A percentile compares a stretch with the other conserved stretches of the same genome.
These are phyloP conservation scores for Dipteronia sinensis DNA, from an alignment of 345 rosid genomes.

Conservation along the genomic window DNA sequence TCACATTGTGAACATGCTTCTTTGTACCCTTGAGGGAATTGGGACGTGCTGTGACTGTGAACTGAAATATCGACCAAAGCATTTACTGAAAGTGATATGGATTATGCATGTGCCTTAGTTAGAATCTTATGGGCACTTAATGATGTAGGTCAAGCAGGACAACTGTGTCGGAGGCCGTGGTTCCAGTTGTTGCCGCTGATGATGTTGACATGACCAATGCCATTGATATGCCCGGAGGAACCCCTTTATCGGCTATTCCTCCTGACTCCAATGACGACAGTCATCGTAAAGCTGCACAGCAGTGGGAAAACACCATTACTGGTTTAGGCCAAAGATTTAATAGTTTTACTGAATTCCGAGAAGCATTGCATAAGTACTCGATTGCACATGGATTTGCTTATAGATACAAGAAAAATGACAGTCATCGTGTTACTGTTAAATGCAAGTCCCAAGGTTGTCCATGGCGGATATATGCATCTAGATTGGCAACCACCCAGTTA, in stretches of 20 bases:
- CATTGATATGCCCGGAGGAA: constrained; percentile 37
- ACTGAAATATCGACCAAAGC: constrained; percentile 1
- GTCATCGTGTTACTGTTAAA: constrained; percentile 85
- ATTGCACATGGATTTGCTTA: constrained; percentile 89
- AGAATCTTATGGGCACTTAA: constrained; percentile 24
- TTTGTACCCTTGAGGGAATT: not conserved
- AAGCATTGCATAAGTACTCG: constrained; percentile 86
- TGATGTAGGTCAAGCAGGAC: constrained; percentile 71
- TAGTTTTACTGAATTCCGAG: constrained; percentile 80
- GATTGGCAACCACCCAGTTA: constrained; percentile 78
- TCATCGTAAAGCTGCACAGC: constrained; percentile 62
- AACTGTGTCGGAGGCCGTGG: constrained; percentile 58
- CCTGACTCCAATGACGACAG: constrained; percentile 42
- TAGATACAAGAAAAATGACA: constrained; percentile 88
- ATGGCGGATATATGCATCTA: constrained; percentile 90
- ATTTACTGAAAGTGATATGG: constrained; percentile 5
- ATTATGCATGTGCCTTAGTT: constrained; percentile 2
- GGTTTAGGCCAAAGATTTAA: constrained; percentile 89
- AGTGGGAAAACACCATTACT: constrained; percentile 88
- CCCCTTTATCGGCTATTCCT: constrained; percentile 45
- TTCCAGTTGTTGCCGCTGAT: constrained; percentile 41
- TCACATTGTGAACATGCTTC: not conserved
- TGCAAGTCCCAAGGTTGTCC: constrained; percentile 92
- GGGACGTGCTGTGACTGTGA: constrained; percentile 2
- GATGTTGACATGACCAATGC: constrained; percentile 37